Base-by-base conservation (phyloP, 2,329 filamentous ascomycete species). In the Microdochium paspali region DNA sequence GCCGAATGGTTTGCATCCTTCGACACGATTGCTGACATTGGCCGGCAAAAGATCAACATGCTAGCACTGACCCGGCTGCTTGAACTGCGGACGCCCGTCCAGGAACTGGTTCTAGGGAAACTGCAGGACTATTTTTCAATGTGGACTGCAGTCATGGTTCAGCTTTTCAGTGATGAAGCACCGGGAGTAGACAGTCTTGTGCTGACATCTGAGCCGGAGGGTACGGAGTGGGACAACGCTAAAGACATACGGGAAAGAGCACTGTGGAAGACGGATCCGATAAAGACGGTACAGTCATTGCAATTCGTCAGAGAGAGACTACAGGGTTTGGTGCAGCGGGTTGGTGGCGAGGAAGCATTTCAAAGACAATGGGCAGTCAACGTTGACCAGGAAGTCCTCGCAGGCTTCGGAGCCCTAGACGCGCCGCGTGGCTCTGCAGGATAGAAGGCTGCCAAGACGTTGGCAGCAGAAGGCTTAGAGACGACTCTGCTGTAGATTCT, bases 111-210 rank as follows among this genome's bases (percentile, higher is more conserved):
- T 2, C 65, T 89, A 4, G 59, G 63, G 2, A 75, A 73, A 31
- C 69, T 93, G 47, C 87, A 93, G 61, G 84, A 84, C 57, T 81
- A 87, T 56, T 80, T 93, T 57, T 73, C 74, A 1, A 76, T 90
- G 67, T 93, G 87, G 87, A 86, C 83, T 2, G 79, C 77, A 52
- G 76, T 87, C 1, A 69, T 90, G 25, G 67, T 67, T 1, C 83
- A 89, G 56, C 66, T 90, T 45, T 71, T 82, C 46, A 79, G 79
- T 23, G 70, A 72, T 35, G 70, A 72, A 24, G 71, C 74, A 10
- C 56, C 54, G 44, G 71, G 66, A 2, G 62, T 64, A 1, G 79
- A 82, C 58, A 70, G 66, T 46, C 65, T 79, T n/a, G 68, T 81
- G 12, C 73, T 72, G 67, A 60, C 56, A 1, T 58, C 66, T 2